Evolutionary conservation across 768 basidiomycete genomes (phyloP).

Genomic region (Cystobasidium onofrii): DNA sequence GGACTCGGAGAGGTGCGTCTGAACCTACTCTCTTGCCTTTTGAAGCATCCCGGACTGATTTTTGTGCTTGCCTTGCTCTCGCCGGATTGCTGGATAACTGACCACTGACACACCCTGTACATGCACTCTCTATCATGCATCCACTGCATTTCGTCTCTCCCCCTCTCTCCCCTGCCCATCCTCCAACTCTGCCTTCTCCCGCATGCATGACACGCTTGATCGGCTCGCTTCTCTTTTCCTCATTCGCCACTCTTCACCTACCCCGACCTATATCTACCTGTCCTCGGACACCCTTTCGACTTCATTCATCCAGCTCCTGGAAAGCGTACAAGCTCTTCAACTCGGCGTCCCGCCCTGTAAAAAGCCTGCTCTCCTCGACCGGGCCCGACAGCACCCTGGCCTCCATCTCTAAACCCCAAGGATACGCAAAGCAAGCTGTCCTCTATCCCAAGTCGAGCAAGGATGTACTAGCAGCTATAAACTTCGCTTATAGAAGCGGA

Average conservation of each 20-base stretch:
- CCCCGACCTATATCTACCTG: too few relatives aligned
- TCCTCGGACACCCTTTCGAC: too few relatives aligned
- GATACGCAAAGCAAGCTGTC: not conserved
- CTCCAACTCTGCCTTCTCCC: not conserved
- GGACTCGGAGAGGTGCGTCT: not conserved
- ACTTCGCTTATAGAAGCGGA: conserved; percentile 63
- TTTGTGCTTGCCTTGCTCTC: not conserved
- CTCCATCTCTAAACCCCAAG: not conserved
- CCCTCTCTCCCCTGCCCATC: not conserved
- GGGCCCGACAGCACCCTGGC: not conserved
- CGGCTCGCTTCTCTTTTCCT: not conserved
- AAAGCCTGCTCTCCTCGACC: not conserved
- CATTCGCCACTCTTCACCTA: too few relatives aligned
- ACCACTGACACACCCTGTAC: not conserved
- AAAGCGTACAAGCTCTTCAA: conserved; percentile 11
- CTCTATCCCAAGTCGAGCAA: not conserved
- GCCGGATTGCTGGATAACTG: not conserved
- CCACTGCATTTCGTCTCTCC: not conserved
- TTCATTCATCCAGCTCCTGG: not conserved
- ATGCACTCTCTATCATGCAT: not conserved
- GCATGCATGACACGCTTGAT: not conserved
- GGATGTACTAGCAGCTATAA: conserved; percentile 52
- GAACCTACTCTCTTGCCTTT: not conserved
- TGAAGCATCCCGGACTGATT: not conserved
- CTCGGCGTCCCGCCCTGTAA: not conserved